Evolutionary conservation across 257 asterid species (phyloP).

Genomic region (Fraxinus cuspidata): DNA sequence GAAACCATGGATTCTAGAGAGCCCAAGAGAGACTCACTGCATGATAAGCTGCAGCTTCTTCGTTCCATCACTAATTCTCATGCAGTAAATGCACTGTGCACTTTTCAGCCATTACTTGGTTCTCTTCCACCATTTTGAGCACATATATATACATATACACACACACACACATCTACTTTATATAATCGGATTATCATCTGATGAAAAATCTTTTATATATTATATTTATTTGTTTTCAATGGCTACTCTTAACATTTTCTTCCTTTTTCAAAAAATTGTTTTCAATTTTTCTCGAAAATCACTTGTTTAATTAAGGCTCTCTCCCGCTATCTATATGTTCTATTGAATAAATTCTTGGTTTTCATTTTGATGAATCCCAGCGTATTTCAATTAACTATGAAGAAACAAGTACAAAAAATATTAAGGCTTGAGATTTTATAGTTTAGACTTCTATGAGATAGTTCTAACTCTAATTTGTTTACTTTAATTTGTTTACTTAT

Average conservation of each 20-base stretch:
- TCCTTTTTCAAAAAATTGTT: neutral
- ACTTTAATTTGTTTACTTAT: conserved; percentile 19
- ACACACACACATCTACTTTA: no score
- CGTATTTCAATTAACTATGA: neutral
- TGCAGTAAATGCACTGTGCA: conserved; percentile 49
- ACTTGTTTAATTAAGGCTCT: neutral
- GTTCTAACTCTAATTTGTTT: conserved; percentile 1
- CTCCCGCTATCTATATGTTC: neutral
- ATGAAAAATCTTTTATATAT: no score
- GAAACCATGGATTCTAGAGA: conserved; percentile 63
- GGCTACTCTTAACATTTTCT: no score
- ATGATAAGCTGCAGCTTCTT: conserved; percentile 82
- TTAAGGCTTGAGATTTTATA: neutral
- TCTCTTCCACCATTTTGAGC: neutral
- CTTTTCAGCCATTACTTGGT: neutral
- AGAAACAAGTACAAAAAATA: no score
- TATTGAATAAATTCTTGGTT: neutral
- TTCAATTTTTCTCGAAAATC: no score
- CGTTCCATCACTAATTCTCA: conserved; percentile 83
- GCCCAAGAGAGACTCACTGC: conserved; percentile 50
- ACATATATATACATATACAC: no score
- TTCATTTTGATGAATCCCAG: neutral
- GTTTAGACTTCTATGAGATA: neutral
- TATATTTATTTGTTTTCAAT: no score
- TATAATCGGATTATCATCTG: no score